Evolutionary conservation across 331 rosid species (phyloP).

Genomic region (Stylosanthes scabra): DNA sequence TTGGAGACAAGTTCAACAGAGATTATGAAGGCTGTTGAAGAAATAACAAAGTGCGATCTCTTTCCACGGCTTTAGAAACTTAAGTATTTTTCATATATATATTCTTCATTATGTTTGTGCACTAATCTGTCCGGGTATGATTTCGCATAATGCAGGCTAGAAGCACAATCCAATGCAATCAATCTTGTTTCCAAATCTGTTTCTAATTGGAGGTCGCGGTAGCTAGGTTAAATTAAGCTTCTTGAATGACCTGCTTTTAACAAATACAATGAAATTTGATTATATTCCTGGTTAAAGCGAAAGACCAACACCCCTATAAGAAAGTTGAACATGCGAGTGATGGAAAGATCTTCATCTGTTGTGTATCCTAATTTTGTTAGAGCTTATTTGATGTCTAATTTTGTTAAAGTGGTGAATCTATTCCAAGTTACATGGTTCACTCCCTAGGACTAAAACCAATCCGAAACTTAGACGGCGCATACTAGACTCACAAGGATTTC

Average conservation of each 20-base stretch:
- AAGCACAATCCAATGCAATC: constrained; percentile 78
- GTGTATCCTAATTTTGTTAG: too few relatives aligned
- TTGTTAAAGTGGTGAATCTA: too few relatives aligned
- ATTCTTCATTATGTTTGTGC: neutral
- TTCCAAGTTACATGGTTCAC: too few relatives aligned
- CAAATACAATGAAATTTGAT: neutral
- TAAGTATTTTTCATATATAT: neutral
- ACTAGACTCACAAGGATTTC: too few relatives aligned
- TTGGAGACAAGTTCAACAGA: constrained; percentile 89
- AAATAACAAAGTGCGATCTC: constrained; percentile 73
- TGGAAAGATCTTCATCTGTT: too few relatives aligned
- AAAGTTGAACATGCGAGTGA: too few relatives aligned
- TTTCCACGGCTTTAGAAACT: constrained; percentile 25
- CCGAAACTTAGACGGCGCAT: too few relatives aligned
- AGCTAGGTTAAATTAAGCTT: constrained; percentile 34
- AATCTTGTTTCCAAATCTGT: constrained; percentile 84
- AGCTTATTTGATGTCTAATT: too few relatives aligned
- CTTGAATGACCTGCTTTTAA: constrained; percentile 3
- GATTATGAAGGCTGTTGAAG: constrained; percentile 87
- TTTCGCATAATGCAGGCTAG: constrained; percentile 62
- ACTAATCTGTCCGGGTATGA: neutral
- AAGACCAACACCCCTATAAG: too few relatives aligned
- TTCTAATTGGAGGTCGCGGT: constrained; percentile 84
- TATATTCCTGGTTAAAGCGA: neutral
- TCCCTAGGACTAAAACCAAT: too few relatives aligned